These are phyloP conservation scores for Ceratocystiopsis minuta DNA, from an alignment of 2,329 filamentous ascomycete genomes.

Conservation along the genomic window DNA sequence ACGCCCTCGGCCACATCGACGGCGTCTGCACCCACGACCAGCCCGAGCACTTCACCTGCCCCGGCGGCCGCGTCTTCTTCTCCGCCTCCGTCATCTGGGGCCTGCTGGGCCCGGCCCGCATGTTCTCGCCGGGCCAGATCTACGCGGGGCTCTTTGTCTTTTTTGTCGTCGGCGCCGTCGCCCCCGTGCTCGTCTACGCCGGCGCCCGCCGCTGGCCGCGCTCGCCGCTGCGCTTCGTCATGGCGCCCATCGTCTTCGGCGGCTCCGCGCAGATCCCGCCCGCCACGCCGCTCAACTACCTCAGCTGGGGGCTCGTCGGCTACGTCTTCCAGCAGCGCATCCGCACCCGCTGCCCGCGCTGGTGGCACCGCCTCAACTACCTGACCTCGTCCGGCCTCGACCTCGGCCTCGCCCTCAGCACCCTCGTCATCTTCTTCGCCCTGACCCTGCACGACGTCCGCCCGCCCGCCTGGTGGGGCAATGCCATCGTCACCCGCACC, in stretches of 20 bases:
- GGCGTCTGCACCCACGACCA: slow-evolving; percentile 43
- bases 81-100: slow-evolving; percentile 53
- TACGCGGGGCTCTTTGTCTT: slow-evolving; percentile 43
- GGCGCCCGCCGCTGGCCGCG: slow-evolving; percentile 30
- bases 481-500: slow-evolving; percentile 36
- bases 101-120: slow-evolving; percentile 42
- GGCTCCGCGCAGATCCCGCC: slow-evolving; percentile 40
- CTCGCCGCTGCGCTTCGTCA: slow-evolving; percentile 32
- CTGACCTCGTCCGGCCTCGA: slow-evolving; percentile 53
- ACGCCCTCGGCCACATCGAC: slow-evolving; percentile 41
- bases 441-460: slow-evolving; percentile 45
- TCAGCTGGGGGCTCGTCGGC: slow-evolving; percentile 55
- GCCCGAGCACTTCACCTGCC: slow-evolving; percentile 42
- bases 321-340: slow-evolving; percentile 53
- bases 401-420: slow-evolving; percentile 47
- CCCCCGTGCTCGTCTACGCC: slow-evolving; percentile 33
- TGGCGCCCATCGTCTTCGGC: slow-evolving; percentile 46
- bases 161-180: slow-evolving; percentile 36
- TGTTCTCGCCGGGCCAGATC: slow-evolving; percentile 44
- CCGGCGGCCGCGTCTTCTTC: slow-evolving; percentile 46
- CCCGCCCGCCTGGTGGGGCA: slow-evolving; percentile 55
- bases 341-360: slow-evolving; percentile 42
- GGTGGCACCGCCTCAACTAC: slow-evolving; percentile 62
- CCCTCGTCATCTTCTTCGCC: slow-evolving; percentile 52
- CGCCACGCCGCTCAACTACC: slow-evolving; percentile 56